Percentiles rank a stretch among this genome's conserved stretches.
Conservation (phyloP, 2,329 filamentous ascomycete species). For the Dactylonectria estremocensis region DNA sequence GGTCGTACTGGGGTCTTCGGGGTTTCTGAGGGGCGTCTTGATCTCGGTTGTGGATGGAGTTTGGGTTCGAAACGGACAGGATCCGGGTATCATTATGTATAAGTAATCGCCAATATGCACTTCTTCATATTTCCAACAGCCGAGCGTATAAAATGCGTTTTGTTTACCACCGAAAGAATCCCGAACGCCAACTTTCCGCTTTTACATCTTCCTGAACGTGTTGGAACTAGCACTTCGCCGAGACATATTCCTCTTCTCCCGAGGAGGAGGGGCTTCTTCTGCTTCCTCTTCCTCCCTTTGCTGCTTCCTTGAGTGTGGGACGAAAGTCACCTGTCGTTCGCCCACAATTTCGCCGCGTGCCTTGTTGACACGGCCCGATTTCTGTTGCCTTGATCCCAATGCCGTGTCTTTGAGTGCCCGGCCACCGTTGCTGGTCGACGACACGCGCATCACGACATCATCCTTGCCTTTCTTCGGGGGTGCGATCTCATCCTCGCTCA, state of each 20-base stretch:
- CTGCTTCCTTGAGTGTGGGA: conserved; percentile 72
- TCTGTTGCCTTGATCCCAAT: conserved; percentile 70
- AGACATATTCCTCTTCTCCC: conserved; percentile 55
- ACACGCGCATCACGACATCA: conserved; percentile 76
- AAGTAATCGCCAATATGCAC: conserved; percentile 45
- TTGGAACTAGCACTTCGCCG: conserved; percentile 84
- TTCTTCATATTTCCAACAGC: conserved; percentile 42
- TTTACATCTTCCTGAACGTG: conserved; percentile 78
- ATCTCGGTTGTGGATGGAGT: conserved; percentile 35
- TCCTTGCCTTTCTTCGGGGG: conserved; percentile 50
- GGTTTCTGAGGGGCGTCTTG: not conserved
- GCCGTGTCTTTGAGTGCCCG: conserved; percentile 69
- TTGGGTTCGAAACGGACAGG: conserved; percentile 44
- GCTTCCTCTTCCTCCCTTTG: conserved; percentile 57
- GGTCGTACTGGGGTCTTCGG: not conserved
- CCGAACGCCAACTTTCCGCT: conserved; percentile 38
- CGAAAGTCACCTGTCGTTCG: conserved; percentile 81
- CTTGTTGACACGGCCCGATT: conserved; percentile 63
- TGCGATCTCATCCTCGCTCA: conserved; percentile 46
- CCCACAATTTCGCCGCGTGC: conserved; percentile 68
- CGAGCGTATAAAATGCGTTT: conserved; percentile 43
- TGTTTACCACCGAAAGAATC: conserved; percentile 37
- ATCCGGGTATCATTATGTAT: conserved; percentile 52
- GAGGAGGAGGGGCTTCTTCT: conserved; percentile 45
- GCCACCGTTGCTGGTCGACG: conserved; percentile 75